phyloP scores from a whole-genome alignment of 768 basidiomycete genomes.

The Mycena pura region DNA sequence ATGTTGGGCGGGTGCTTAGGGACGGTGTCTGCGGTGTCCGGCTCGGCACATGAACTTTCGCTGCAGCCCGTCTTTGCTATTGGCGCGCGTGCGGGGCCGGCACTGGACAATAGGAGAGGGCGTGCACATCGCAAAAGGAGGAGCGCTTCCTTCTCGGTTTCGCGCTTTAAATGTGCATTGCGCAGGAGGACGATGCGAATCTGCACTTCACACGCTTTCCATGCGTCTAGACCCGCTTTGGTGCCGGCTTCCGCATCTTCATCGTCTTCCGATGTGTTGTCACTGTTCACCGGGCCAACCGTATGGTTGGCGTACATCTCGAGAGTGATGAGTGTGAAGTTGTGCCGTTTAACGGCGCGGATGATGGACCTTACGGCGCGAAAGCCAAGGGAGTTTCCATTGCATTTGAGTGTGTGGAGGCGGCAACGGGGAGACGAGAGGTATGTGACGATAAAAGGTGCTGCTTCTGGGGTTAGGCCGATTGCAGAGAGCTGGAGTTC shows the following conservation, averaged over 20 bases:
- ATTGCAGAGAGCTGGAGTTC: conserved; percentile 64
- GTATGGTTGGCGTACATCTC: conserved; percentile 59
- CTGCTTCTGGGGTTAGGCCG: conserved; percentile 49
- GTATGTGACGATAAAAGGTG: conserved; percentile 53
- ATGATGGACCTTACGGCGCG: conserved; percentile 53
- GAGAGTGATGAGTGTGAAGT: conserved; percentile 54
- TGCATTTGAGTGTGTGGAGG: conserved; percentile 57
- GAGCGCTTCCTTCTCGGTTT: conserved; percentile 54
- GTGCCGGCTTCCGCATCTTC: conserved; percentile 31
- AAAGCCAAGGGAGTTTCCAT: conserved; percentile 60
- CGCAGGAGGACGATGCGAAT: conserved; percentile 46
- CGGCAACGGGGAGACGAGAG: conserved; percentile 57
- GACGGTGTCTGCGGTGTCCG: neutral
- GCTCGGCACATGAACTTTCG: conserved; percentile 13
- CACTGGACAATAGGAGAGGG: conserved; percentile 49
- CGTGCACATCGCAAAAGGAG: conserved; percentile 57
- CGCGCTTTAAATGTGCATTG: conserved; percentile 49
- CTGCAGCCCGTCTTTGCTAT: neutral
- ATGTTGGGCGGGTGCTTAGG: conserved; percentile 20
- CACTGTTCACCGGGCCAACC: conserved; percentile 29
- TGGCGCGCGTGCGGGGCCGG: neutral
- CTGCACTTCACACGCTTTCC: conserved; percentile 43
- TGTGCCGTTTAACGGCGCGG: conserved; percentile 49
- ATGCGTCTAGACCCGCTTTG: conserved; percentile 31
- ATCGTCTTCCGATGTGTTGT: conserved; percentile 32